Percentiles rank a stretch among this genome's conserved stretches.
phyloP scores from a whole-genome alignment of 176 grass and related monocot species.

The Triticum aestivum region DNA sequence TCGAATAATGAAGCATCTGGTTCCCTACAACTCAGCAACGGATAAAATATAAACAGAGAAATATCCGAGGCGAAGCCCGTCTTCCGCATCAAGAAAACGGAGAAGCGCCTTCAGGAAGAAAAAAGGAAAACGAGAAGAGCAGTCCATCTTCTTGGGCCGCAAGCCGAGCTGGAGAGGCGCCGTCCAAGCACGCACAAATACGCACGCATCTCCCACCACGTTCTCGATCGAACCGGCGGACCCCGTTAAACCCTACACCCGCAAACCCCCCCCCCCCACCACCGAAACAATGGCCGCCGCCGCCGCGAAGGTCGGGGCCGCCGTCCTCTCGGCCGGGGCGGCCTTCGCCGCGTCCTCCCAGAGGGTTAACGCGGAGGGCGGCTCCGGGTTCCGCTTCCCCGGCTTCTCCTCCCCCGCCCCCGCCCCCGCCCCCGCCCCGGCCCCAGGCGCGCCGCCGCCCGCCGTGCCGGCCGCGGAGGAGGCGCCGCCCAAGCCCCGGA shows the following conservation, averaged over 20 bases:
- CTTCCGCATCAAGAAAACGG: neutral
- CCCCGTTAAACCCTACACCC: slow-evolving; percentile 53
- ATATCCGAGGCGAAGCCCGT: neutral
- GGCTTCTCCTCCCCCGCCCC: slow-evolving; percentile 48
- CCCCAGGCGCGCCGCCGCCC: neutral
- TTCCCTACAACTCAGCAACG: neutral
- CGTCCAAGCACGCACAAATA: slow-evolving; percentile 21
- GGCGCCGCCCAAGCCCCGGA: slow-evolving; percentile 41
- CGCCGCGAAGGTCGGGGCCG: slow-evolving; percentile 47
- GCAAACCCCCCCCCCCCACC: slow-evolving; percentile 9
- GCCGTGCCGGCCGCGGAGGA: slow-evolving; percentile 43
- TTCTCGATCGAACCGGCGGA: neutral
- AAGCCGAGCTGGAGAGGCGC: neutral
- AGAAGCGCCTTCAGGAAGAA: neutral
- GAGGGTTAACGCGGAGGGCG: slow-evolving; percentile 43
- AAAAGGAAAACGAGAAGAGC: neutral
- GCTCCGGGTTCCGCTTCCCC: slow-evolving; percentile 41
- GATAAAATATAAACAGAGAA: neutral
- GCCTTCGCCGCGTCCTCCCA: slow-evolving; percentile 32
- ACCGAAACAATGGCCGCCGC: slow-evolving; percentile 16
- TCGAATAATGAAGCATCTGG: too few relatives aligned
- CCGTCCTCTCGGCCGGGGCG: slow-evolving; percentile 37
- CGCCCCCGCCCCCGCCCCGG: neutral
- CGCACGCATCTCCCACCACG: neutral
- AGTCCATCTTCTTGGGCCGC: slow-evolving; percentile 39